Base-by-base conservation (phyloP, 2,329 filamentous ascomycete genomes). In the Fusarium piperis region DNA sequence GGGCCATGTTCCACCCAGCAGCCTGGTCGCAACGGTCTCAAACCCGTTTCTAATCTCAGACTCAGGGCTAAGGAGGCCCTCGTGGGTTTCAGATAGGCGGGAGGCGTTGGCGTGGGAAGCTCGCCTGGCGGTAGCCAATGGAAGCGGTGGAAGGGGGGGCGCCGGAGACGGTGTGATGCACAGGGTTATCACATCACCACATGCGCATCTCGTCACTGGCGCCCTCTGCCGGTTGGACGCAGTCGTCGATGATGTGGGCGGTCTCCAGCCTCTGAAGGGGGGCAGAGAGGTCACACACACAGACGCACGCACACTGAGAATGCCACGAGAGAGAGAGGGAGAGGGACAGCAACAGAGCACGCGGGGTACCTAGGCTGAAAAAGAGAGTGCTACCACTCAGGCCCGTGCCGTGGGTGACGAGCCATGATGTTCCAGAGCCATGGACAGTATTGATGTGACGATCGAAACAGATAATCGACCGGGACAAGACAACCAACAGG, bases 161-260 rank as follows among this genome's bases (percentile, higher is more conserved):
- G 48, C 36, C 13, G 61, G 61, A 74, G 72, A 77, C 75, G 75
- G 70, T 77, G 75, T 77, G 75, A 77, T 68, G 75, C 59, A 57
- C 63, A 77, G 71, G 72, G 68, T 67, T 72, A 64, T 77, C 75
- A 77, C 75, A 76, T 72, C 74, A 75, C 71, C 68, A 71, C 72
- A 75, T 77, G 72, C 74, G 71, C 65, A 74, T 74, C 70, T 75
- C 56, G 67, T 77, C 73, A 77, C 75, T 77, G 68, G 74, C 73
- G 73, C 64, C 70, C 64, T 71, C 61, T 57, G 70, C 65, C 56
- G 70, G 66, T 66, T 74, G 70, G 64, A 62, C 51, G 53, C 44
- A 73, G 70, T 62, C 52, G 56, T 53, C 41, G 52, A 33, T 52
- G 65, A 67, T 61, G 69, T 64, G 68, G 71, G 59, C 57, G 51